A percentile compares a stretch with the other conserved stretches of the same genome.
These are phyloP conservation scores for Stentor coeruleus DNA, from an alignment of 73 alveolate species.

Conservation along the genomic window DNA sequence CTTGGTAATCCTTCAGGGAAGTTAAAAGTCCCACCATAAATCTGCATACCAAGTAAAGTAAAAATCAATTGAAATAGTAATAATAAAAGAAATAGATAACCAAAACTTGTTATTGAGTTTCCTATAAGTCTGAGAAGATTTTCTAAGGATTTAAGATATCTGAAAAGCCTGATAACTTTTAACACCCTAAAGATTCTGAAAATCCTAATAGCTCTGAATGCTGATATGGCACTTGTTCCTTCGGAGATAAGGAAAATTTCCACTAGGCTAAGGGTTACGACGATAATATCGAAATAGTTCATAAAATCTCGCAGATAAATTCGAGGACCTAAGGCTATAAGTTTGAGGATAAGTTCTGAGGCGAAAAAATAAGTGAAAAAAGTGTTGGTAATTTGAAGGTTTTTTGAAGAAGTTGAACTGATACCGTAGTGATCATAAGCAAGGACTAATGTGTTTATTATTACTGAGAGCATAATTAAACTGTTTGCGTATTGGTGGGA, in stretches of 20 bases:
- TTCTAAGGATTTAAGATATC: slow-evolving; percentile 72
- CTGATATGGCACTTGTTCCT: slow-evolving; percentile 57
- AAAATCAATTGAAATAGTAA: slow-evolving; percentile 88
- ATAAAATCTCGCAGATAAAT: slow-evolving; percentile 59
- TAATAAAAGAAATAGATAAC: slow-evolving; percentile 70
- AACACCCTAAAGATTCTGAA: slow-evolving; percentile 95
- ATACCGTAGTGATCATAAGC: slow-evolving; percentile 83
- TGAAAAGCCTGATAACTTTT: slow-evolving; percentile 84
- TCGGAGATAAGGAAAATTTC: slow-evolving; percentile 47
- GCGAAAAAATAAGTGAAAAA: slow-evolving; percentile 40
- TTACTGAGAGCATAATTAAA: slow-evolving; percentile 68
- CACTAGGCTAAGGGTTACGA: slow-evolving; percentile 75
- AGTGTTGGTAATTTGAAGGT: slow-evolving; percentile 61
- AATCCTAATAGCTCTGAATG: slow-evolving; percentile 86
- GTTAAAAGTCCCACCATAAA: slow-evolving; percentile 37
- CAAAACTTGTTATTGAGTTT: slow-evolving; percentile 14
- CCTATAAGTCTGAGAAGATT: slow-evolving; percentile 75
- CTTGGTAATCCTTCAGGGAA: slow-evolving; percentile 43
- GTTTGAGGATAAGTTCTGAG: slow-evolving; percentile 58
- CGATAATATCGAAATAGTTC: slow-evolving; percentile 73
- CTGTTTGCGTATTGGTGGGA: background rate
- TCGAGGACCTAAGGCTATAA: slow-evolving; percentile 57
- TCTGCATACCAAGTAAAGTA: slow-evolving; percentile 77
- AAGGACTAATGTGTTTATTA: slow-evolving; percentile 77
- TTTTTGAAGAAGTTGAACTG: slow-evolving; percentile 48